Percentiles rank a stretch among this genome's conserved stretches.
phyloP scores from a whole-genome alignment of 768 basidiomycete genomes.

The Termitomyces sp. region DNA sequence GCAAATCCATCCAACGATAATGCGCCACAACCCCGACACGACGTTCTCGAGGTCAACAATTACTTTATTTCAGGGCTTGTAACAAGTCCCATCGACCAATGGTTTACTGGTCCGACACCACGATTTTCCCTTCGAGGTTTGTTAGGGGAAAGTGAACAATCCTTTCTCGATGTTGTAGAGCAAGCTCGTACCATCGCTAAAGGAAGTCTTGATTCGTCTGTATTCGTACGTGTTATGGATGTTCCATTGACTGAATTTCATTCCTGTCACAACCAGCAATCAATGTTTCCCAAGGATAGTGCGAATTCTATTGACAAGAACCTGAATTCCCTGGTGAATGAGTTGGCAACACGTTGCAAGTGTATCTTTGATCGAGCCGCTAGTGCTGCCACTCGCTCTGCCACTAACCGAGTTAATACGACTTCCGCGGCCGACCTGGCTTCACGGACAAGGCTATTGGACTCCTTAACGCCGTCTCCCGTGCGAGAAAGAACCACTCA shows the following conservation, averaged over 20 bases:
- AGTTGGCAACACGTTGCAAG: constrained; percentile 57
- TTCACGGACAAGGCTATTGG: constrained; percentile 23
- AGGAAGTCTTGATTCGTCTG: constrained; percentile 45
- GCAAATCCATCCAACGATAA: constrained; percentile 50
- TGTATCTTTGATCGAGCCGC: constrained; percentile 59
- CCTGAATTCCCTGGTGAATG: constrained; percentile 58
- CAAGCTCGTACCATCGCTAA: constrained; percentile 44
- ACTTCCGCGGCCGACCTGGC: constrained; percentile 19
- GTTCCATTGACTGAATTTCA: constrained; percentile 2
- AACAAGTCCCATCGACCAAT: constrained; percentile 67
- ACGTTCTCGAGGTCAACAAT: constrained; percentile 75
- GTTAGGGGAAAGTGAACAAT: constrained; percentile 30
- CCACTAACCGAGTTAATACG: constrained; percentile 33
- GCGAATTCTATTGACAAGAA: constrained; percentile 62
- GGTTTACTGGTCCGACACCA: constrained; percentile 68
- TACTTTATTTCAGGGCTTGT: constrained; percentile 72
- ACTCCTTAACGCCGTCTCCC: constrained; percentile 26
- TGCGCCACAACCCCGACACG: constrained; percentile 51
- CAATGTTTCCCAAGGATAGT: constrained; percentile 39
- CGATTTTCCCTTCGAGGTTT: constrained; percentile 45
- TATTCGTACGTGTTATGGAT: constrained; percentile 38
- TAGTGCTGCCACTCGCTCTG: constrained; percentile 59
- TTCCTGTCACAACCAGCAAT: constrained; percentile 11
- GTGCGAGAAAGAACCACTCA: constrained; percentile 52
- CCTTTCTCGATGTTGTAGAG: constrained; percentile 38